These are phyloP conservation scores for Colletotrichum kahawae DNA, from an alignment of 2,329 filamentous ascomycete species.

Conservation along the genomic window DNA sequence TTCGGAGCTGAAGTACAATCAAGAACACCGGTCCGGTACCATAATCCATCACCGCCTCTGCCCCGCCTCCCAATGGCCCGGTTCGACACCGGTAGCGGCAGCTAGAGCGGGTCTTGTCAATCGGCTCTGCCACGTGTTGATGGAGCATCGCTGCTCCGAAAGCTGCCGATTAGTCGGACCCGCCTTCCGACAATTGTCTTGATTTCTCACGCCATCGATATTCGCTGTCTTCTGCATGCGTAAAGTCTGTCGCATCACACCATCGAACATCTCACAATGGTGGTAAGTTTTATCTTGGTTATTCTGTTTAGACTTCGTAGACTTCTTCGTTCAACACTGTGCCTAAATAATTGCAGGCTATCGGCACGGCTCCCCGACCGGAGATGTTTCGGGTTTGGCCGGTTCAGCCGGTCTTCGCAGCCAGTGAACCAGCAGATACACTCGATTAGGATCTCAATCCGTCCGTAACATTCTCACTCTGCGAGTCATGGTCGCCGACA, in stretches of 20 bases:
- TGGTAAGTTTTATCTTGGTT: background rate
- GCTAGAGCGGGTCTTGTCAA: background rate
- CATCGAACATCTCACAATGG: background rate
- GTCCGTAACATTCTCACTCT: background rate
- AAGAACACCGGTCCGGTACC: background rate
- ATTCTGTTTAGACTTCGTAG: background rate
- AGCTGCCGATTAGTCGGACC: background rate
- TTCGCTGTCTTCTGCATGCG: background rate
- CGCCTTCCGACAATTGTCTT: background rate
- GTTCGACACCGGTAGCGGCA: background rate
- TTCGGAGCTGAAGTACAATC: background rate
- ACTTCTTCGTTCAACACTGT: background rate
- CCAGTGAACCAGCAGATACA: background rate
- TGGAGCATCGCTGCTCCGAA: conserved; percentile 3
- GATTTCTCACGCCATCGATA: background rate
- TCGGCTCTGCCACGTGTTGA: conserved; percentile 6
- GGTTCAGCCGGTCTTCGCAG: background rate
- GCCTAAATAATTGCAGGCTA: background rate
- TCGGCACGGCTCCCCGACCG: background rate
- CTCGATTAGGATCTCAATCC: background rate
- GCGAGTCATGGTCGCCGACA: background rate
- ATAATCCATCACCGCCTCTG: no score
- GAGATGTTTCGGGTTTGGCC: background rate
- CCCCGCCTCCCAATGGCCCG: background rate
- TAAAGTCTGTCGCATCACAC: background rate